These are phyloP conservation scores for Catenaria anguillulae DNA, from an alignment of 371 early-diverging fungal genomes.

Conservation along the genomic window DNA sequence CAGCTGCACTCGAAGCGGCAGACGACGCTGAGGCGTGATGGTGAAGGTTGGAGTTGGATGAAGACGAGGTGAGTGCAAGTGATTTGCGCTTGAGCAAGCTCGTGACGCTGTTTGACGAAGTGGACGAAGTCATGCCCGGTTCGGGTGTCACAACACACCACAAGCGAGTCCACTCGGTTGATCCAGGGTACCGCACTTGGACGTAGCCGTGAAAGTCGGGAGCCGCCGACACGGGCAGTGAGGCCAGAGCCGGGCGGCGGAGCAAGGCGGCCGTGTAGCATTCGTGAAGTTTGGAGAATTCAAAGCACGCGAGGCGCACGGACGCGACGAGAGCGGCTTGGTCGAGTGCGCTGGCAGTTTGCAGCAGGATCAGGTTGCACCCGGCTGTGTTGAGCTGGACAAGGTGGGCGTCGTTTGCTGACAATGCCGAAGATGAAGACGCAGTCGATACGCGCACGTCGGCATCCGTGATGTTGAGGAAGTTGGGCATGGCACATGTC, in stretches of 20 bases:
- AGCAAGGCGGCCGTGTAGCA: constrained; percentile 48
- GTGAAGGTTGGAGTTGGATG: background rate
- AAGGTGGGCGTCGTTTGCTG: constrained; percentile 23
- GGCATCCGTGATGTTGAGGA: constrained; percentile 47
- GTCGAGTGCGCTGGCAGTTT: constrained; percentile 18
- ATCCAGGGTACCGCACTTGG: constrained; percentile 40
- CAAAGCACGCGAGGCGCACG: constrained; percentile 57
- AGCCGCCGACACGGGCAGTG: constrained; percentile 16
- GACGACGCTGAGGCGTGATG: background rate
- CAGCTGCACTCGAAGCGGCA: no score
- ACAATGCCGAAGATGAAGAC: constrained; percentile 9
- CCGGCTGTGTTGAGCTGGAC: constrained; percentile 32
- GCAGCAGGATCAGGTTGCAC: constrained; percentile 41
- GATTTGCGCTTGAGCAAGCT: background rate
- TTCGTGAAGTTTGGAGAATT: constrained; percentile 51
- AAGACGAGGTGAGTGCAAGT: background rate
- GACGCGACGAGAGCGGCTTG: constrained; percentile 37
- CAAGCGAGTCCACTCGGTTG: constrained; percentile 43
- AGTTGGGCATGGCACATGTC: constrained; percentile 34
- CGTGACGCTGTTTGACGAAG: background rate
- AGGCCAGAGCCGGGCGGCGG: constrained; percentile 18
- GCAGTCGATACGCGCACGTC: constrained; percentile 25
- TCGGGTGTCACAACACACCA: constrained; percentile 34
- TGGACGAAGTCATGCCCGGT: background rate
- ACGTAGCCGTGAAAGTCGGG: constrained; percentile 20